A percentile compares a stretch with the other conserved stretches of the same genome.
These are phyloP conservation scores for Aspergillus caelatus DNA, from an alignment of 2,329 filamentous ascomycete species.

Conservation along the genomic window DNA sequence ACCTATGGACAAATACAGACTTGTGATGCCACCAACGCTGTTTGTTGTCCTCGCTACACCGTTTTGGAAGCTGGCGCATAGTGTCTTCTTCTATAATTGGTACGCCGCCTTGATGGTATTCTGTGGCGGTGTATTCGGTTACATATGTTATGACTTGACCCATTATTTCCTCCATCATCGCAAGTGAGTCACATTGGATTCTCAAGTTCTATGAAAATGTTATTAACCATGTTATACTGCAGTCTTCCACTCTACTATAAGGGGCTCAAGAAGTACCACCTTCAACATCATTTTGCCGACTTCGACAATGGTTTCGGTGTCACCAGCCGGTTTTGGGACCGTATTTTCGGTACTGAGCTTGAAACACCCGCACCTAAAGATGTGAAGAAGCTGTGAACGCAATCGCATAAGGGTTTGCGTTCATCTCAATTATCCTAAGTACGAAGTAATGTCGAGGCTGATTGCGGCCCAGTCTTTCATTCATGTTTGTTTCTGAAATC, in stretches of 20 bases:
- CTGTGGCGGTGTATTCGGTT: constrained; percentile 91
- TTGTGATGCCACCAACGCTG: constrained; percentile 94
- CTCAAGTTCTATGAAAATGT: neutral
- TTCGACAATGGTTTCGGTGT: constrained; percentile 98
- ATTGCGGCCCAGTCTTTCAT: neutral
- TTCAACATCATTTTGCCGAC: constrained; percentile 96
- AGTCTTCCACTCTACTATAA: constrained; percentile 86
- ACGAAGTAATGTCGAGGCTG: constrained; percentile 21
- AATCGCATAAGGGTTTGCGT: neutral
- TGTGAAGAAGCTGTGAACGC: constrained; percentile 38
- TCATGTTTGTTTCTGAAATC: neutral
- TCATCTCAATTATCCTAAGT: constrained; percentile 1
- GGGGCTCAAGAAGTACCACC: constrained; percentile 93
- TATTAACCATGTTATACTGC: constrained; percentile 14
- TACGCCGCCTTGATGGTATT: constrained; percentile 75
- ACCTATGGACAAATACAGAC: constrained; percentile 96
- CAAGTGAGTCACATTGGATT: constrained; percentile 60
- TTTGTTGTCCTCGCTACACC: constrained; percentile 82
- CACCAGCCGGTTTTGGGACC: constrained; percentile 95
- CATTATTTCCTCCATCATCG: constrained; percentile 98
- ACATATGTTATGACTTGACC: constrained; percentile 94
- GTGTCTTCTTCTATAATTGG: constrained; percentile 83
- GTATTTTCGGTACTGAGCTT: constrained; percentile 86
- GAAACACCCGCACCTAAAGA: constrained; percentile 42
- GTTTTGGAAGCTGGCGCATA: constrained; percentile 89